Evolutionary conservation across 202 grass and related monocot genomes (phyloP).

Genomic region (Carex sylvatica): DNA sequence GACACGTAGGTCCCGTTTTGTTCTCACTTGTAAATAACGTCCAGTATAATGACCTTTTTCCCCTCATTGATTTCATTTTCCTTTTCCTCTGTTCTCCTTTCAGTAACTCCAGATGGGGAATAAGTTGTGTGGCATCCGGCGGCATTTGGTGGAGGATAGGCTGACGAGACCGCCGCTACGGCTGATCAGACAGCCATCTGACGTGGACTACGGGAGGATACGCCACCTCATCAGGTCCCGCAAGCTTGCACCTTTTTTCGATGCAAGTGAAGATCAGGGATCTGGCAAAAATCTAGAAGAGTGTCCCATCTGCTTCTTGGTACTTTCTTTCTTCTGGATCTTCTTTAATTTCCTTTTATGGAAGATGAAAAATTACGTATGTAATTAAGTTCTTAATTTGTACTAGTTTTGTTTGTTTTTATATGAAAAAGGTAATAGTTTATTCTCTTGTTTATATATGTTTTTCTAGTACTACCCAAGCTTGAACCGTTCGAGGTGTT

Average conservation of each 20-base stretch:
- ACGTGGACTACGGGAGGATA: slow-evolving; percentile 56
- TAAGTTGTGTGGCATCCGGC: neutral
- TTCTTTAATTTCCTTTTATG: neutral
- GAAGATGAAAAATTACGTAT: neutral
- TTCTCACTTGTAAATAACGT: neutral
- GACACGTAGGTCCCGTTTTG: neutral
- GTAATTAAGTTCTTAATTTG: too few relatives aligned
- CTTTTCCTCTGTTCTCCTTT: slow-evolving; percentile 20
- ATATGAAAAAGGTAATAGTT: neutral
- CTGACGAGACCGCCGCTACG: slow-evolving; percentile 54
- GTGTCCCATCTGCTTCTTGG: slow-evolving; percentile 85
- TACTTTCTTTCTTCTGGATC: slow-evolving; percentile 5
- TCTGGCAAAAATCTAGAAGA: slow-evolving; percentile 32
- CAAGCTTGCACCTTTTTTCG: slow-evolving; percentile 73
- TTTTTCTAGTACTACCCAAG: slow-evolving; percentile 56
- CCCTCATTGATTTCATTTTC: slow-evolving; percentile 12
- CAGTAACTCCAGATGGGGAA: slow-evolving; percentile 50
- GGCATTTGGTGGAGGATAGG: slow-evolving; percentile 56
- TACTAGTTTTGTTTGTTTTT: neutral
- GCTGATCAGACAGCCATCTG: slow-evolving; percentile 47
- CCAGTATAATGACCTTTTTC: slow-evolving; percentile 13
- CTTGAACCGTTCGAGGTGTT: slow-evolving; percentile 77
- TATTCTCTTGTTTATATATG: neutral
- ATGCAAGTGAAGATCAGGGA: slow-evolving; percentile 46
- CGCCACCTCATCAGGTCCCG: slow-evolving; percentile 48